Evolutionary conservation across 2,329 filamentous ascomycete genomes (phyloP), one percentile per base, ranked within the genome.

Genomic region (Exophiala sp.): DNA sequence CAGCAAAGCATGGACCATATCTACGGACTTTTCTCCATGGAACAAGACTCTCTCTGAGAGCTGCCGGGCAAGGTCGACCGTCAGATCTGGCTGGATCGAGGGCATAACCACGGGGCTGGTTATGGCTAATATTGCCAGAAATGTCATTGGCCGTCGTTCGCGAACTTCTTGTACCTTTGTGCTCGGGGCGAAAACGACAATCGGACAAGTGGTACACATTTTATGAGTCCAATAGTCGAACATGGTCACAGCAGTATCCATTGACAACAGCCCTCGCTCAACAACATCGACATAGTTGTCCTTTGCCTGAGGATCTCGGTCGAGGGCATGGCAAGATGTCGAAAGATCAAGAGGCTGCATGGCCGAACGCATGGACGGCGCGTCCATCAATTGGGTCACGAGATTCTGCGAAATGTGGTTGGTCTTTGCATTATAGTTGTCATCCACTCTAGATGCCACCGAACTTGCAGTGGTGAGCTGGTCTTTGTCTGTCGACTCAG

Each of bases 11-110:
- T 95, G 90, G 9, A 94, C 81, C 5, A 95, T 75, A 69, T 95
- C 90, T n/a, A 95, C 71, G 33, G 82, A 89, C 74, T 95, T 95
- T 61, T 89, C 85, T 12, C 88, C 89, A 5, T 82, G 81, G 33
- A 91, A 75, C 62, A 94, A 80, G 33, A 91, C 79, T 60, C 83
- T 84, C 43, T 92, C 85, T 2, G 87, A 87, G 49, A 94, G 81
- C 14, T 84, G 75, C 57, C 84, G 82, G 74, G 90, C 86, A 50
- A 89, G 71, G 62, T 94, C 85, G 56, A 80, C 80, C 5, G 84
- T 79, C 10, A 95, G 72, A 18, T 75, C 72, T 8, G 79, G 75
- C 65, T 91, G 87, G 2, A 75, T 65, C 1, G 79, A 72, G 12
- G 77, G 74, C 10, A 74, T 69, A 5, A 82, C 72, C 2, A 72